These are phyloP conservation scores for Lactifluus rugatus DNA, from an alignment of 768 basidiomycete species.

Conservation along the genomic window DNA sequence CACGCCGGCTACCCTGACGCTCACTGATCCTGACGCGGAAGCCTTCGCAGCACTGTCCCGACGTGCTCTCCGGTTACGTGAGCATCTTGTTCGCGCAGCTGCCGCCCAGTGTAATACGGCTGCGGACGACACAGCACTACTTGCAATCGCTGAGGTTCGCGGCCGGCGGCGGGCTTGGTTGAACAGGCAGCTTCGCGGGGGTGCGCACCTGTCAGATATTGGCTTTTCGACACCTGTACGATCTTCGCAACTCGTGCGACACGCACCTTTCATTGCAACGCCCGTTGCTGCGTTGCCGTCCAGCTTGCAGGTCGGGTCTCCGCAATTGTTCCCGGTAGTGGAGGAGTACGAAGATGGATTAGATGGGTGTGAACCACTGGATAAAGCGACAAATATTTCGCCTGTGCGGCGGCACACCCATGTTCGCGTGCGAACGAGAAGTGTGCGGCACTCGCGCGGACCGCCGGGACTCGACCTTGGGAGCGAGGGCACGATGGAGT, in stretches of 20 bases:
- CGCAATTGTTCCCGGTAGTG: slow-evolving; percentile 24
- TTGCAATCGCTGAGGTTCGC: slow-evolving; percentile 41
- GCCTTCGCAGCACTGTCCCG: slow-evolving; percentile 25
- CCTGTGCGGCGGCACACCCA: slow-evolving; percentile 9
- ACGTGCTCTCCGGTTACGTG: slow-evolving; percentile 24
- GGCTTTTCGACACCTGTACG: slow-evolving; percentile 42
- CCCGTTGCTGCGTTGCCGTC: neutral
- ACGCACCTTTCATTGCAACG: slow-evolving; percentile 19
- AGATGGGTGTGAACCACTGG: slow-evolving; percentile 9
- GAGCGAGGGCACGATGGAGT: neutral
- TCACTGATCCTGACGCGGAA: slow-evolving; percentile 19
- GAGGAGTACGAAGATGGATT: slow-evolving; percentile 27
- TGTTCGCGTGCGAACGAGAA: slow-evolving; percentile 22
- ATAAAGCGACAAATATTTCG: slow-evolving; percentile 4
- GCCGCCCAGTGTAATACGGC: slow-evolving; percentile 32
- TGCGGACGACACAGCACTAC: slow-evolving; percentile 28
- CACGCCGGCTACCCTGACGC: slow-evolving; percentile 9
- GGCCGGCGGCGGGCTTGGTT: slow-evolving; percentile 61
- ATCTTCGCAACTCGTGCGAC: slow-evolving; percentile 40
- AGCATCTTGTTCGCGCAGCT: slow-evolving; percentile 32
- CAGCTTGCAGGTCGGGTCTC: neutral
- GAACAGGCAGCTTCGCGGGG: slow-evolving; percentile 37
- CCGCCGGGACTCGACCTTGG: slow-evolving; percentile 7
- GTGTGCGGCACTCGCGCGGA: slow-evolving; percentile 19
- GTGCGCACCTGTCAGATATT: slow-evolving; percentile 29